These are phyloP conservation scores for Quercus cerris DNA, from an alignment of 306 rosid species.

Conservation along the genomic window DNA sequence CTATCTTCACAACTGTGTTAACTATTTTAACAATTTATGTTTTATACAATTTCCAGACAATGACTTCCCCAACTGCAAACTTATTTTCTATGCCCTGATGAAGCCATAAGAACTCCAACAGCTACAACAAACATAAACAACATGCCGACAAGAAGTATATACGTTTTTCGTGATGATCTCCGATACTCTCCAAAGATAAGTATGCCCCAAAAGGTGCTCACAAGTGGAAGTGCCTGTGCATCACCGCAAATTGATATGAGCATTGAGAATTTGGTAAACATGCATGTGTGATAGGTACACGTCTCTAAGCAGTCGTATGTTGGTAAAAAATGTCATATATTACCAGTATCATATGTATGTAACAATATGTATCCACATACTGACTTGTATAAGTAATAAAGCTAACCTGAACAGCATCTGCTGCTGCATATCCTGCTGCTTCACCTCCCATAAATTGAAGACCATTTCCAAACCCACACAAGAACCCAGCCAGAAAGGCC, in stretches of 20 bases:
- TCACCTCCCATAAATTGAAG: conserved; percentile 98
- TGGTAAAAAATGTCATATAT: neutral
- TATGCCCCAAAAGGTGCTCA: conserved; percentile 88
- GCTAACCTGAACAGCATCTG: conserved; percentile 94
- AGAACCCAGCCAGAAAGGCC: conserved; percentile 87
- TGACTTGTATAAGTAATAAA: neutral
- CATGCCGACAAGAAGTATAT: conserved; percentile 56
- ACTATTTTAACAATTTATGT: neutral
- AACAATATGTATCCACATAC: neutral
- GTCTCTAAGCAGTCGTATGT: neutral
- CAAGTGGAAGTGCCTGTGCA: conserved; percentile 88
- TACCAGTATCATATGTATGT: neutral
- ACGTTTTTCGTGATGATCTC: conserved; percentile 73
- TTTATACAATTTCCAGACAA: neutral
- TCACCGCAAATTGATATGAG: neutral
- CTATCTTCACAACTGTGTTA: neutral
- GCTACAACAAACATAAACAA: conserved; percentile 75
- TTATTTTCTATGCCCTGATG: conserved; percentile 78
- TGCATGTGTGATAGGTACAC: neutral
- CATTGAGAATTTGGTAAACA: neutral
- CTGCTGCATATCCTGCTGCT: conserved; percentile 99
- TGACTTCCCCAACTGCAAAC: neutral
- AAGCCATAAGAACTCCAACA: conserved; percentile 69
- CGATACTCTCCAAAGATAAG: conserved; percentile 79
- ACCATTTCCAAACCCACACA: conserved; percentile 93